Conservation (phyloP, 1,284 basidiomycete species). For the Moesziomyces parantarcticus region DNA sequence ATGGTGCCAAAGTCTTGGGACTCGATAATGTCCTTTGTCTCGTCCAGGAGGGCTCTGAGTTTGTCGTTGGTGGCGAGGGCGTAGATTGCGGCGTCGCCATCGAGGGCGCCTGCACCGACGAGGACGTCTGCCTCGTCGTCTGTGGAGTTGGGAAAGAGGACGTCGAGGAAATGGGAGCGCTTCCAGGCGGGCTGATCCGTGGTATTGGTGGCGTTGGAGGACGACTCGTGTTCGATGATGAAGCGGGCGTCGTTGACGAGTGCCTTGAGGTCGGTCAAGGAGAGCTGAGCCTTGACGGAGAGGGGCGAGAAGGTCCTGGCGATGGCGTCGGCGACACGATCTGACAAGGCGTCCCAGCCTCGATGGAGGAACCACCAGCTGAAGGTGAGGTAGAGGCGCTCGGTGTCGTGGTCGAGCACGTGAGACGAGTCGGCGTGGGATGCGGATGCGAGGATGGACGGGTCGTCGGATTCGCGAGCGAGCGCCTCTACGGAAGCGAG, state of each 20-base stretch:
- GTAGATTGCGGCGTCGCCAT: conserved; percentile 14
- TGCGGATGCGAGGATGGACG: conserved; percentile 4
- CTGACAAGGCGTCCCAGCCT: conserved; percentile 84
- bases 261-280: conserved; percentile 75
- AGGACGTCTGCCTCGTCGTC: conserved; percentile 58
- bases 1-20: conserved; percentile 79
- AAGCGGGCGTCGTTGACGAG: conserved; percentile 30
- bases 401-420: conserved; percentile 72
- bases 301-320: conserved; percentile 79
- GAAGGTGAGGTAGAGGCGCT: conserved; percentile 82
- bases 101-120: conserved; percentile 58
- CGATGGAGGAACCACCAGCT: conserved; percentile 91
- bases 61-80: conserved; percentile 69
- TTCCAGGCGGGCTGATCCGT: conserved; percentile 13
- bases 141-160: conserved; percentile 57
- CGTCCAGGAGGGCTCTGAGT: conserved; percentile 76
- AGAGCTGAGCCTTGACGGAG: conserved; percentile 80
- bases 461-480: conserved; percentile 26
- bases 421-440: conserved; percentile 1
- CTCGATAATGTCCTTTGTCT: conserved; percentile 76
- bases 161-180: conserved; percentile 46
- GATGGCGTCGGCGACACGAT: conserved; percentile 78
- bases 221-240: conserved; percentile 26
- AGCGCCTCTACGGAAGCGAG: conserved; percentile 76
- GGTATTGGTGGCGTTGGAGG: background rate